These are phyloP conservation scores for Zasmidium angulare DNA, from an alignment of 2,329 filamentous ascomycete species.

Conservation along the genomic window DNA sequence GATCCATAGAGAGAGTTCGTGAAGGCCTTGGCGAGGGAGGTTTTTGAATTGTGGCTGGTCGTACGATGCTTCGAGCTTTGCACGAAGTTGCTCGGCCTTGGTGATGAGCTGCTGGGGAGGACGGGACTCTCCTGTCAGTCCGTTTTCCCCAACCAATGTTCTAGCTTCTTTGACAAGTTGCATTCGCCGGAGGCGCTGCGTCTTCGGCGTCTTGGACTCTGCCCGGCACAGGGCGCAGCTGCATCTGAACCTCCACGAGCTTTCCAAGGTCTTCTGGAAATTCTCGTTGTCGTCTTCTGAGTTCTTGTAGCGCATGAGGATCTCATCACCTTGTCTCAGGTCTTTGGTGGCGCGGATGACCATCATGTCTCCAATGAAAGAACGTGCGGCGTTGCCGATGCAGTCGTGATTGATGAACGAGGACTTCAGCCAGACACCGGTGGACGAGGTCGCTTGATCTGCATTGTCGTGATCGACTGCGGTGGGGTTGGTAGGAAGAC, in stretches of 20 bases:
- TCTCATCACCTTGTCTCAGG: slow-evolving; percentile 47
- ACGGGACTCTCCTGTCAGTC: neutral
- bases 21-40: slow-evolving; percentile 15
- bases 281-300: slow-evolving; percentile 27
- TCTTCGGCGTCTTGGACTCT: slow-evolving; percentile 6
- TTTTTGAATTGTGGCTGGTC: slow-evolving; percentile 10
- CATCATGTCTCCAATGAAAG: slow-evolving; percentile 57
- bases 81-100: slow-evolving; percentile 12
- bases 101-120: slow-evolving; percentile 3
- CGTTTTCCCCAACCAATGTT: neutral
- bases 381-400: slow-evolving; percentile 45
- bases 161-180: neutral
- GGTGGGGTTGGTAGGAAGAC: slow-evolving; percentile 4
- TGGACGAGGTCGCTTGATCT: neutral
- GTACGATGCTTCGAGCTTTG: slow-evolving; percentile 11
- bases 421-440: slow-evolving; percentile 50
- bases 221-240: slow-evolving; percentile 41
- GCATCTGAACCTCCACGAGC: slow-evolving; percentile 46
- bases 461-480: neutral
- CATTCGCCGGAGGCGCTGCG: slow-evolving; percentile 2
- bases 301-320: slow-evolving; percentile 31
- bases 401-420: slow-evolving; percentile 58
- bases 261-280: slow-evolving; percentile 34
- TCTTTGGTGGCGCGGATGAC: slow-evolving; percentile 50
- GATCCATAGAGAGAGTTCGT: slow-evolving; percentile 18